Conservation (phyloP, 495 filamentous ascomycete genomes). For the Patellaria atrata region DNA sequence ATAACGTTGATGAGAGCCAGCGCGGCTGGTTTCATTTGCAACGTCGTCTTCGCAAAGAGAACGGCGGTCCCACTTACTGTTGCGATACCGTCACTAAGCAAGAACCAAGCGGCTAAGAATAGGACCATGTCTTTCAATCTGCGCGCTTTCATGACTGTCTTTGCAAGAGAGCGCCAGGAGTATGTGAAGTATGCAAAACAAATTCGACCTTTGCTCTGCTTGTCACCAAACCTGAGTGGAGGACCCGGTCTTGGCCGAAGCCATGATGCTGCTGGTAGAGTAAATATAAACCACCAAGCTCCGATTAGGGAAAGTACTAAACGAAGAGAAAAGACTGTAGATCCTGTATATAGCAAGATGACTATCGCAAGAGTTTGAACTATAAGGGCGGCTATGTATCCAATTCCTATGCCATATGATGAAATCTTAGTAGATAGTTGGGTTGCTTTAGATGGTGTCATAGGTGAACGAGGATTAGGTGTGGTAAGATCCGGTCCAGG, state of each 20-base stretch:
- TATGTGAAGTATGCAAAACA: conserved; percentile 55
- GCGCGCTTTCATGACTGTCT: conserved; percentile 63
- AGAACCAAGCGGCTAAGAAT: conserved; percentile 86
- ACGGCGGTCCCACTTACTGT: conserved; percentile 92
- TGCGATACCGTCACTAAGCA: conserved; percentile 85
- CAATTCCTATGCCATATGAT: conserved; percentile 30
- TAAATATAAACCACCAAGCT: conserved; percentile 89
- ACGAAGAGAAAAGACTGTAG: conserved; percentile 12
- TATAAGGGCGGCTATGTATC: conserved; percentile 28
- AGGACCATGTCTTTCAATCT: conserved; percentile 72
- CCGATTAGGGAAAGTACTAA: conserved; percentile 71
- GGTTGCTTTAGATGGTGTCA: conserved; percentile 21
- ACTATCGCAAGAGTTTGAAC: conserved; percentile 28
- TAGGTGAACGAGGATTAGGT: conserved; percentile 10
- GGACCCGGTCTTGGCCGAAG: conserved; percentile 84
- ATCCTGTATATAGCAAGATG: conserved; percentile 19
- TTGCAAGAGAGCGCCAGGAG: conserved; percentile 73
- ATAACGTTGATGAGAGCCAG: conserved; percentile 92
- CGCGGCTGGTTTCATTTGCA: conserved; percentile 75
- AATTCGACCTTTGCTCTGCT: conserved; percentile 17
- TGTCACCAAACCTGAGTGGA: conserved; percentile 39
- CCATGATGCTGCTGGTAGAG: conserved; percentile 79
- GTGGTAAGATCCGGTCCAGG: conserved; percentile 12
- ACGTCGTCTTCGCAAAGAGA: conserved; percentile 84
- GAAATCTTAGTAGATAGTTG: conserved; percentile 30